These are phyloP conservation scores for Entomophthora muscae DNA, from an alignment of 371 early-diverging fungal genomes.

Conservation along the genomic window DNA sequence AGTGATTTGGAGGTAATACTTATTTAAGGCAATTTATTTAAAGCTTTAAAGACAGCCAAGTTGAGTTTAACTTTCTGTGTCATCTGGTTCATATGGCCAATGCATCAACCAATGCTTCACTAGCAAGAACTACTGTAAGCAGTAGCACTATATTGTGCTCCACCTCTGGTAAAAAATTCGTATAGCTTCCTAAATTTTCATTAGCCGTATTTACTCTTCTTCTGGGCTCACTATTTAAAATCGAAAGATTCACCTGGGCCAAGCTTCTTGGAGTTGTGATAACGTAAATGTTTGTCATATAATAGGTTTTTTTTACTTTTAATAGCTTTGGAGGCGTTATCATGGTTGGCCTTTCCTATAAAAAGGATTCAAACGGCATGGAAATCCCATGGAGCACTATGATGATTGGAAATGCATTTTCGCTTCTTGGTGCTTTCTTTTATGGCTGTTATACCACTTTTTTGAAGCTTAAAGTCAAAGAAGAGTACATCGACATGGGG, in stretches of 20 bases:
- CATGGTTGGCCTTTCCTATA: neutral
- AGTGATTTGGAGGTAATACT: neutral
- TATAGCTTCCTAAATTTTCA: neutral
- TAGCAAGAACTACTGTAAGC: conserved; percentile 63
- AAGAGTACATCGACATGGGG: conserved; percentile 49
- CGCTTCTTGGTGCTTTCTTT: conserved; percentile 49
- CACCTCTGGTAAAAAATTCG: conserved; percentile 30
- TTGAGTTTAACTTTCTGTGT: conserved; percentile 56
- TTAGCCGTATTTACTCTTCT: conserved; percentile 52
- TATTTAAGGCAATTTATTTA: too few species aligned
- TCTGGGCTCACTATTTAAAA: conserved; percentile 38
- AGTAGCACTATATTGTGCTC: conserved; percentile 61
- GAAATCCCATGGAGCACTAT: neutral
- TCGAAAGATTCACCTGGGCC: conserved; percentile 32
- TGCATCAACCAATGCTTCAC: conserved; percentile 50
- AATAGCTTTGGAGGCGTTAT: conserved; percentile 6
- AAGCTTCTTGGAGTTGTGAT: conserved; percentile 36
- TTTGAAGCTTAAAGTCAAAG: conserved; percentile 51
- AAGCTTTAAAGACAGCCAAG: conserved; percentile 43
- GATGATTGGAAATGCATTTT: conserved; percentile 46
- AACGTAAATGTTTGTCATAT: conserved; percentile 21
- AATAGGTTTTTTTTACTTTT: neutral
- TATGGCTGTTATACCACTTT: conserved; percentile 65
- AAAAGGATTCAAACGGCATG: neutral
- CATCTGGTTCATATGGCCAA: conserved; percentile 66